phyloP scores from a whole-genome alignment of 2,329 filamentous ascomycete species.

The Alternaria conjuncta region DNA sequence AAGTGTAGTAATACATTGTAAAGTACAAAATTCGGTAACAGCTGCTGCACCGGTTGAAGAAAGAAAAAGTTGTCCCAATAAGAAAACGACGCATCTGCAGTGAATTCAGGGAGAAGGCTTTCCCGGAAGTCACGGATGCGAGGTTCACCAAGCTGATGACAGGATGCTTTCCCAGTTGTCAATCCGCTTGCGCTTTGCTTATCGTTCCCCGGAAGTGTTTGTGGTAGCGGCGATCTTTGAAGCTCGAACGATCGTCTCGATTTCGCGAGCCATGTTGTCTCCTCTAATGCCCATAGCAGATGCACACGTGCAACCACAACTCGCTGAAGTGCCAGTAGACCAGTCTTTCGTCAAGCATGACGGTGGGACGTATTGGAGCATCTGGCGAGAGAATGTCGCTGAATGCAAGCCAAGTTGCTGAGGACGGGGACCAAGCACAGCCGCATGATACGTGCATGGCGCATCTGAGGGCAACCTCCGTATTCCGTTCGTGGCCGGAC shows the following conservation, averaged over 20 bases:
- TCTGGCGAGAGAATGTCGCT: background rate
- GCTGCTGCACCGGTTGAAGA: background rate
- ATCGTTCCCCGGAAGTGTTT: background rate
- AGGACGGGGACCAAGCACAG: background rate
- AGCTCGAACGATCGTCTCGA: constrained; percentile 2
- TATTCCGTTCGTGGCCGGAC: background rate
- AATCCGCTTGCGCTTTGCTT: background rate
- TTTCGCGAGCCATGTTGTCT: constrained; percentile 1
- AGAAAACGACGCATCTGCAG: background rate
- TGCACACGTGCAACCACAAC: constrained; percentile 7
- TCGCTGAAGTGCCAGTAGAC: constrained; percentile 7
- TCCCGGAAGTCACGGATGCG: background rate
- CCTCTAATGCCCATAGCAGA: background rate
- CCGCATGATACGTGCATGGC: constrained; percentile 5
- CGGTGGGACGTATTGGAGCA: constrained; percentile 1
- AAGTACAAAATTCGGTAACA: background rate
- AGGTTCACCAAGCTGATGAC: background rate
- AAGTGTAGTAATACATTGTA: background rate
- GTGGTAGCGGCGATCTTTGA: background rate
- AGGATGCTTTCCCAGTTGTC: too few relatives aligned
- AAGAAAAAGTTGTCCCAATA: background rate
- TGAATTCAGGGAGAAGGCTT: background rate
- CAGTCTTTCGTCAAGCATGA: background rate
- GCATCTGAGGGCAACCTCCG: background rate
- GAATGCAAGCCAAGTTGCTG: background rate